Evolutionary conservation across 768 basidiomycete species (phyloP).

Genomic region (Xanthoconium stramineum): DNA sequence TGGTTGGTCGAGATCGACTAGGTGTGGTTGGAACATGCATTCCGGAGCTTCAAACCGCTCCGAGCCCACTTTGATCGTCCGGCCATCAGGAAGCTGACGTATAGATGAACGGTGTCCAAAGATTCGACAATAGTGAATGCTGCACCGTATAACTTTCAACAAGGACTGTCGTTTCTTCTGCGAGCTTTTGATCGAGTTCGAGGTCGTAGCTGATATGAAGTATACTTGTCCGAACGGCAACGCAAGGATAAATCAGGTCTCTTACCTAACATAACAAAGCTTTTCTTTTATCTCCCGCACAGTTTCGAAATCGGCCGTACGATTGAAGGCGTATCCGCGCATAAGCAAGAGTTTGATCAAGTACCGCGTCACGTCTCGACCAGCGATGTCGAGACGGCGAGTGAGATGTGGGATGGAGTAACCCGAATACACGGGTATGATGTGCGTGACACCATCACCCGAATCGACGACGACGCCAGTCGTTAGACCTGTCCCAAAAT

Average conservation of each 20-base stretch:
- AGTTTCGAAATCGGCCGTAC: constrained; percentile 99
- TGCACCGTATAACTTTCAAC: constrained; percentile 94
- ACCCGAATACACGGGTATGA: constrained; percentile 98
- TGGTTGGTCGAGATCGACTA: constrained; percentile 95
- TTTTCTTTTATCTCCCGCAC: constrained; percentile 99
- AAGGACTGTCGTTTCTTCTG: constrained; percentile 94
- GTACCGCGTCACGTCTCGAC: constrained; percentile 97
- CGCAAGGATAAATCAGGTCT: not conserved
- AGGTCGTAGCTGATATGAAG: constrained; percentile 75
- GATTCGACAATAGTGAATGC: not conserved
- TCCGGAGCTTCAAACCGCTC: constrained; percentile 99
- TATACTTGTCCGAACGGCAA: not conserved
- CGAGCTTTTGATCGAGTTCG: constrained; percentile 87
- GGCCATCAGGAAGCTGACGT: constrained; percentile 85
- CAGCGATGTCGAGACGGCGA: constrained; percentile 92
- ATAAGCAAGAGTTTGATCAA: constrained; percentile 98
- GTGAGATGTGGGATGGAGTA: constrained; percentile 95
- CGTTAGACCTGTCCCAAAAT: constrained; percentile 69
- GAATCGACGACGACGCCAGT: constrained; percentile 99
- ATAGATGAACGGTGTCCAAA: constrained; percentile 5
- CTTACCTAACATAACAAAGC: constrained; percentile 93
- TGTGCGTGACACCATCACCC: constrained; percentile 98
- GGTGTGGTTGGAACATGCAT: constrained; percentile 99
- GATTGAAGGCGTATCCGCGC: constrained; percentile 99
- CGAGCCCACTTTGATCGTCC: constrained; percentile 94